Conservation (phyloP, 345 rosid genomes). For the Erodium maritimum region DNA sequence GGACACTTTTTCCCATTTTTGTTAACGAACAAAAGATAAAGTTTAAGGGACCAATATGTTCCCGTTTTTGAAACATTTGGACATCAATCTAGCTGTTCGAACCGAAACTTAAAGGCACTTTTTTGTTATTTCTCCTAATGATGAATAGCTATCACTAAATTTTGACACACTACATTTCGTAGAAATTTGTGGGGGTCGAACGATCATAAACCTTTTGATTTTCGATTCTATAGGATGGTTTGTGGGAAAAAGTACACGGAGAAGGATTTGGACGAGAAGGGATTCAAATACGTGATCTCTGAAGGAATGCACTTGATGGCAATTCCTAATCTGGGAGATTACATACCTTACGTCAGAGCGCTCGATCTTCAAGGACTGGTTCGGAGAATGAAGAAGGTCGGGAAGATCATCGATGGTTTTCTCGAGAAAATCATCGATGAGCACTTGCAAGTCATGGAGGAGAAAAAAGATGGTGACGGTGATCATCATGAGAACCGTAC, state of each 20-base stretch:
- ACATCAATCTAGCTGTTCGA: too few species aligned
- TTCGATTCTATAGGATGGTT: constrained; percentile 42
- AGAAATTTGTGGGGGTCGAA: too few species aligned
- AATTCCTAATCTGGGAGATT: constrained; percentile 23
- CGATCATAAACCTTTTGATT: too few species aligned
- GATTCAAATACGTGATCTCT: constrained; percentile 28
- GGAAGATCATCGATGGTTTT: constrained; percentile 25
- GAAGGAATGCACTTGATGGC: constrained; percentile 28
- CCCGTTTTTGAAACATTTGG: too few species aligned
- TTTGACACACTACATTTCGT: too few species aligned
- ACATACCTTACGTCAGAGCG: constrained; percentile 17
- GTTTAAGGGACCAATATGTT: too few species aligned
- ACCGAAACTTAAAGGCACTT: too few species aligned
- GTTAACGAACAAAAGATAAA: too few species aligned
- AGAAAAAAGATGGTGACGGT: neutral
- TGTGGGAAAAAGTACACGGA: constrained; percentile 31
- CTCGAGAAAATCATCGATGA: constrained; percentile 32
- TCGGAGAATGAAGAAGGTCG: constrained; percentile 21
- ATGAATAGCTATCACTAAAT: too few species aligned
- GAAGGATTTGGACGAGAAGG: constrained; percentile 23
- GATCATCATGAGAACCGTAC: too few species aligned
- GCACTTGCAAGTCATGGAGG: constrained; percentile 12
- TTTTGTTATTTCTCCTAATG: too few species aligned
- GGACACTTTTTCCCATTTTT: too few species aligned
- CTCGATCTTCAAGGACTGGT: constrained; percentile 33